These are phyloP conservation scores for Vitis riparia DNA, from an alignment of 164 flowering plant genomes.

Conservation along the genomic window DNA sequence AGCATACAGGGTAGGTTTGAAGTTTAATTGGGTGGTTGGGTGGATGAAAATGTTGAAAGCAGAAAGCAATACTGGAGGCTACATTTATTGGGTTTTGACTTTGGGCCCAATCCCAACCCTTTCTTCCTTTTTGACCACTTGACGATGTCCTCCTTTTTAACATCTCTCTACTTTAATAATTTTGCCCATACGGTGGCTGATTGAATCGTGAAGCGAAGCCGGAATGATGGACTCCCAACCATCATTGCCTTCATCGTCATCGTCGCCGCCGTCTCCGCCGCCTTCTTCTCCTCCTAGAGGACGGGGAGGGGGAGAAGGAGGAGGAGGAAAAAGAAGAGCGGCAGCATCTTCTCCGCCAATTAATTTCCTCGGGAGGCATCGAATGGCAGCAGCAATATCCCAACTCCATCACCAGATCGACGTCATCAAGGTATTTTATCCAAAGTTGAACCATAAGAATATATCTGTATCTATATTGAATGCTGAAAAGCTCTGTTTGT, in stretches of 20 bases:
- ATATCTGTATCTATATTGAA: not conserved
- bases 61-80: no score
- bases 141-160: no score
- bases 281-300: not conserved
- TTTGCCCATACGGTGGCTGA: no score
- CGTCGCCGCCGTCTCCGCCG: no score
- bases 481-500: not conserved
- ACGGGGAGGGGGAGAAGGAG: not conserved
- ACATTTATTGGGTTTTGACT: no score
- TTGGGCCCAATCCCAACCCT: no score
- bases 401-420: constrained; percentile 33
- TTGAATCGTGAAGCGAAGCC: not conserved
- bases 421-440: constrained; percentile 22
- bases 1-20: no score
- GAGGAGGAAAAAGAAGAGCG: not conserved
- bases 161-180: no score
- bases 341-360: not conserved
- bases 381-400: constrained; percentile 33
- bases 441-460: not conserved
- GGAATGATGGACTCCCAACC: not conserved
- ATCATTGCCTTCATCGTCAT: not conserved
- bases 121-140: no score
- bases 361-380: constrained; percentile 30
- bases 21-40: no score
- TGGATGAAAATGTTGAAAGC: no score